These are phyloP conservation scores for Stygiomarasmius scandens DNA, from an alignment of 1,284 basidiomycete genomes.

Conservation along the genomic window DNA sequence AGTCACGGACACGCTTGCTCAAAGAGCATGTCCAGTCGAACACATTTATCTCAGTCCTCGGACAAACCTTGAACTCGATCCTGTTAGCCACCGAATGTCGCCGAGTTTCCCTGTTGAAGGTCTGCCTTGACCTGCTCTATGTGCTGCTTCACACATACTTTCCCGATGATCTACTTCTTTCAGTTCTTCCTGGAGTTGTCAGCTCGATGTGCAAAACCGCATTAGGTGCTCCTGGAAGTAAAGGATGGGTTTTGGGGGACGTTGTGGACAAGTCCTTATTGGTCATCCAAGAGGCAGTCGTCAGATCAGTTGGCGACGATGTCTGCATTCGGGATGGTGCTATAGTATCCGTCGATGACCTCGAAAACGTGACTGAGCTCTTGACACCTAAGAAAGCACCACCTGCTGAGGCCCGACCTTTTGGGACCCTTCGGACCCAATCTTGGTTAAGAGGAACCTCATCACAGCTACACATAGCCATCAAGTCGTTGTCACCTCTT, in stretches of 20 bases:
- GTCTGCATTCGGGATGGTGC: slow-evolving; percentile 66
- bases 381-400: slow-evolving; percentile 14
- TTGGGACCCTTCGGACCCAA: slow-evolving; percentile 50
- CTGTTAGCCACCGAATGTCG: slow-evolving; percentile 58
- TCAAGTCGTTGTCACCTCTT: slow-evolving; percentile 62
- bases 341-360: slow-evolving; percentile 51
- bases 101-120: slow-evolving; percentile 61
- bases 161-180: slow-evolving; percentile 62
- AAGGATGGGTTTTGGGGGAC: slow-evolving; percentile 67
- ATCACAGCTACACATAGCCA: slow-evolving; percentile 70
- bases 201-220: slow-evolving; percentile 75
- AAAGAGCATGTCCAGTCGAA: slow-evolving; percentile 47
- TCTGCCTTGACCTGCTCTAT: slow-evolving; percentile 63
- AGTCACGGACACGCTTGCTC: slow-evolving; percentile 45
- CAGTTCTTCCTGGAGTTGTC: slow-evolving; percentile 81
- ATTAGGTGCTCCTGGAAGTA: slow-evolving; percentile 52
- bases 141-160: slow-evolving; percentile 65
- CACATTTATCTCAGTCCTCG: slow-evolving; percentile 76
- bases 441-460: slow-evolving; percentile 66
- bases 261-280: slow-evolving; percentile 61
- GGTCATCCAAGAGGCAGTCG: slow-evolving; percentile 58
- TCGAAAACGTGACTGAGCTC: slow-evolving; percentile 60
- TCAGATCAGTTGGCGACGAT: slow-evolving; percentile 64
- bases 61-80: slow-evolving; percentile 79
- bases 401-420: slow-evolving; percentile 32